phyloP scores from a whole-genome alignment of 2,329 filamentous ascomycete species.

The Bimuria novae-zelandiae region DNA sequence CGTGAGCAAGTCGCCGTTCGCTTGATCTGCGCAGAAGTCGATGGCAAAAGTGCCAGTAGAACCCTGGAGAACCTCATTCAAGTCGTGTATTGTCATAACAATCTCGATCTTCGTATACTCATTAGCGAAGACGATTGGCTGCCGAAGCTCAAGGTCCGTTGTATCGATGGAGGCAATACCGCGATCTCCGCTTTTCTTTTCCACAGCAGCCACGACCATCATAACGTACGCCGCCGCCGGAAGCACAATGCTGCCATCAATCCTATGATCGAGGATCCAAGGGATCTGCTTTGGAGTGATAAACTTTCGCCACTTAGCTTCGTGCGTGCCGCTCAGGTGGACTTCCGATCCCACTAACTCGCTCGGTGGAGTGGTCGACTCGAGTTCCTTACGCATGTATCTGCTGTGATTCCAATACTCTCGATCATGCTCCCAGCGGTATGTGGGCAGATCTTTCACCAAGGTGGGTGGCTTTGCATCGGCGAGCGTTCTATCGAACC shows the following conservation, averaged over 20 bases:
- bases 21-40: constrained; percentile 15
- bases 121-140: constrained; percentile 12
- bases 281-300: constrained; percentile 15
- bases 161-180: constrained; percentile 14
- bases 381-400: constrained; percentile 8
- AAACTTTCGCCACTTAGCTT: constrained; percentile 19
- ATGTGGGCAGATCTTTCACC: constrained; percentile 26
- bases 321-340: constrained; percentile 1
- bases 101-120: constrained; percentile 14
- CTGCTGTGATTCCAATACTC: constrained; percentile 26
- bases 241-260: constrained; percentile 44
- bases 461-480: not conserved
- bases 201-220: constrained; percentile 36
- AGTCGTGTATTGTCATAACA: constrained; percentile 12
- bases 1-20: constrained; percentile 10
- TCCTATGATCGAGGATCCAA: constrained; percentile 19
- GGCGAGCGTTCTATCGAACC: constrained; percentile 14
- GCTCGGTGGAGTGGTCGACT: constrained; percentile 6
- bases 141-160: constrained; percentile 2
- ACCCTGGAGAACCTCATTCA: not conserved
- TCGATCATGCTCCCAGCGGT: constrained; percentile 14
- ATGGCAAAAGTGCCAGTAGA: constrained; percentile 11
- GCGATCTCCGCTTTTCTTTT: constrained; percentile 2
- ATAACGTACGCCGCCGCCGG: constrained; percentile 52
- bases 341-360: constrained; percentile 15